Evolutionary conservation across 2,329 filamentous ascomycete species (phyloP), one percentile per base, ranked within the genome.

Genomic region (Aspergillus aculeatus): DNA sequence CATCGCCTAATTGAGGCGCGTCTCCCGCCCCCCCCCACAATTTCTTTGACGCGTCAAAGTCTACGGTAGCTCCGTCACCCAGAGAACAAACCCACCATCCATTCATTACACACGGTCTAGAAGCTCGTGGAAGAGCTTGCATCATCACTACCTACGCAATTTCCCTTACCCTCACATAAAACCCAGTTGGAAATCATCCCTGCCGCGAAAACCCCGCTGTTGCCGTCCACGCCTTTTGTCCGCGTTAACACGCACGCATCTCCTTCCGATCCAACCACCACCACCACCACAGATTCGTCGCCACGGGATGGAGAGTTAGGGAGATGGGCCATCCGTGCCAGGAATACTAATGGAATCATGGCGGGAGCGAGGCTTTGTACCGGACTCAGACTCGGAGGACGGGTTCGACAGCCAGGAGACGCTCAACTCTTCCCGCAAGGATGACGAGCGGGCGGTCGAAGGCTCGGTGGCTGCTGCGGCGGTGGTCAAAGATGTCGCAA

Each of bases 321-420:
- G 73, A 70, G 63, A 77, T 77, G 75, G 73, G 71, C 65, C 59
- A 71, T 67, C 63, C 64, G 64, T 68, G 64, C 67, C 69, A 60
- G 68, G 64, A 60, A 67, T 66, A 69, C 71, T 72, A 76, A 78
- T 78, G 75, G 76, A 78, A 75, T 72, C 73, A 75, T 83, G 81
- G 81, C 77, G 77, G 69, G 74, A 78, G 70, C 76, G 77, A 72
- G 80, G 81, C 56, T 83, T 77, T 75, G 81, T 83, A 62, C 78
- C 79, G 62, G 81, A 82, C 69, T 82, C 81, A 48, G 81, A 83
- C 61, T 77, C 79, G 21, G 78, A 78, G 51, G 77, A 77, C 51
- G 75, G 74, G 52, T 71, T 76, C 50, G 77, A 78, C 29, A 75
- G 69, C 50, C 70, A 76, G 58, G 66, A 69, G 21, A 24, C 63